Conservation (phyloP, 2,329 filamentous ascomycete species). For the Hypoxylon sp. region DNA sequence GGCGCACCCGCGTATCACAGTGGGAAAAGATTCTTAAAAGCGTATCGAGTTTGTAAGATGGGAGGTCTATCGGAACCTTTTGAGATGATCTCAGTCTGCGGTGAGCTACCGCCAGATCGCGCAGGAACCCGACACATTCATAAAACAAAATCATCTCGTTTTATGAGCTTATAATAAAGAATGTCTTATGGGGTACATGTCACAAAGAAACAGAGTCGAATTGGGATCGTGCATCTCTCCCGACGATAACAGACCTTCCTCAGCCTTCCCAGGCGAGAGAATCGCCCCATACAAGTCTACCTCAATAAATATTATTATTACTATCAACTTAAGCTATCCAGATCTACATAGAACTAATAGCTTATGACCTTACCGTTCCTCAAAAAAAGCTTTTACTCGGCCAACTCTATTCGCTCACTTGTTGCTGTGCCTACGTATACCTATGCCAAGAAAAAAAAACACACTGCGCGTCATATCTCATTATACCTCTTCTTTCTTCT, state of each 20-base stretch:
- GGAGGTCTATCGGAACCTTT: conserved; percentile 15
- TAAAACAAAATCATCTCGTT: conserved; percentile 11
- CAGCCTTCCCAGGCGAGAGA: conserved; percentile 12
- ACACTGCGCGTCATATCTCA: conserved; percentile 36
- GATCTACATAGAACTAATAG: conserved; percentile 18
- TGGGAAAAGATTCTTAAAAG: conserved; percentile 11
- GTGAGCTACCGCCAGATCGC: conserved; percentile 26
- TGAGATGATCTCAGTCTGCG: conserved; percentile 1
- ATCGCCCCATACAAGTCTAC: conserved; percentile 8
- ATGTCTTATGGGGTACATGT: not conserved
- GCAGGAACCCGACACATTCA: conserved; percentile 18
- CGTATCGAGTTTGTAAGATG: not conserved
- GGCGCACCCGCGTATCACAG: conserved; percentile 16
- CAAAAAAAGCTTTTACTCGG: conserved; percentile 15
- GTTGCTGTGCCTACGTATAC: conserved; percentile 33
- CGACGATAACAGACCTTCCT: not conserved
- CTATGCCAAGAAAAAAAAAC: conserved; percentile 22
- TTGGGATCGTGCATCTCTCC: conserved; percentile 1
- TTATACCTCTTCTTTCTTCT: conserved; percentile 43
- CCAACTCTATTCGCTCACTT: conserved; percentile 28
- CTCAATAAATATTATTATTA: conserved; percentile 10
- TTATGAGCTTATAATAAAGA: conserved; percentile 12
- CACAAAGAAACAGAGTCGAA: not conserved
- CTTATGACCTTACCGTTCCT: conserved; percentile 9
- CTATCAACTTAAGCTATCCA: conserved; percentile 29